Conservation (phyloP, 805 yeast genomes). For the Barnettozyma populi region DNA sequence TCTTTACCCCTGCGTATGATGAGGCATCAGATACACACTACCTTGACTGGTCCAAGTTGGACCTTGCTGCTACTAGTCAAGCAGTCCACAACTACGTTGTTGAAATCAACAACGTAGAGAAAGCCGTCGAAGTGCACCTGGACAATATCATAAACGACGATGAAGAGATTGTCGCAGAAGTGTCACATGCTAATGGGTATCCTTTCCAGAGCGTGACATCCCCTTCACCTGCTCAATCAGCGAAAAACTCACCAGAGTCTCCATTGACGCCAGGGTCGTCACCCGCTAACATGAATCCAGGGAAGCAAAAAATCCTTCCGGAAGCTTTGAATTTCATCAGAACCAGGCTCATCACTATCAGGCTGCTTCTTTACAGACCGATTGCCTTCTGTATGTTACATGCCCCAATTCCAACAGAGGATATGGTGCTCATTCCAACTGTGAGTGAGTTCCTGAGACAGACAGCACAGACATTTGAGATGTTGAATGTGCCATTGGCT, state of each 20-base stretch:
- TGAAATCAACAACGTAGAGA: conserved; percentile 20
- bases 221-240: neutral
- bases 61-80: conserved; percentile 8
- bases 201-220: conserved; percentile 11
- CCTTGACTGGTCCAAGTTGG: conserved; percentile 17
- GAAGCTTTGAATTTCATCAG: conserved; percentile 21
- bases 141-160: conserved; percentile 14
- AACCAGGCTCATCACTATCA: conserved; percentile 19
- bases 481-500: conserved; percentile 19
- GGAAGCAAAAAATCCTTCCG: conserved; percentile 4
- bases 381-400: conserved; percentile 16
- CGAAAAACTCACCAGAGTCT: neutral
- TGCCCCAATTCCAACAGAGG: conserved; percentile 10
- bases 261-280: conserved; percentile 16
- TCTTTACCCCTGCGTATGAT: conserved; percentile 14
- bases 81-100: conserved; percentile 11
- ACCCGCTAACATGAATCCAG: neutral
- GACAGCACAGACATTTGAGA: conserved; percentile 15
- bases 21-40: conserved; percentile 9
- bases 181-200: conserved; percentile 20
- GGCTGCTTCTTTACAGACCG: conserved; percentile 20
- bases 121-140: conserved; percentile 13
- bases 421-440: conserved; percentile 7
- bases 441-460: conserved; percentile 16
- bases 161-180: conserved; percentile 3